Evolutionary conservation across 257 asterid genomes (phyloP).

Genomic region (Plectranthus barbatus): DNA sequence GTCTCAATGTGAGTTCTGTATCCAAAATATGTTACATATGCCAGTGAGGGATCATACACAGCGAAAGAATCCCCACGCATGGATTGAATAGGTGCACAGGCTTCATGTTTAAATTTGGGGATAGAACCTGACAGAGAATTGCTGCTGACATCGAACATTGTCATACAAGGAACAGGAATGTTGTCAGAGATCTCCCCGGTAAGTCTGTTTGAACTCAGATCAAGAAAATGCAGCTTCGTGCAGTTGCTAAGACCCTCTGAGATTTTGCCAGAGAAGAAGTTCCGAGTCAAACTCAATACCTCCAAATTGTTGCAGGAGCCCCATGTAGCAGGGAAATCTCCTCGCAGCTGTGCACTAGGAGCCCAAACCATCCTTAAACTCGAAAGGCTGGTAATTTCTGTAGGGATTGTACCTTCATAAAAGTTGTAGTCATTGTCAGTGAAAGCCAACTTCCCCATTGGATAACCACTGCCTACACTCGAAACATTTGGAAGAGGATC

Average conservation of each 20-base stretch:
- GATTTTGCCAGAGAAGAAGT: conserved; percentile 47
- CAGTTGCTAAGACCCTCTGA: conserved; percentile 47
- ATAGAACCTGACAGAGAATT: conserved; percentile 65
- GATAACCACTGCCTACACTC: conserved; percentile 25
- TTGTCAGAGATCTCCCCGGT: conserved; percentile 50
- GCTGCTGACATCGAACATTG: conserved; percentile 65
- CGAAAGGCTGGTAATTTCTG: conserved; percentile 36
- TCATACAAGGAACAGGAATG: conserved; percentile 86
- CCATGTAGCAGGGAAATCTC: conserved; percentile 61
- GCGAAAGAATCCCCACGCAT: conserved; percentile 3
- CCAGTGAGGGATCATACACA: conserved; percentile 40
- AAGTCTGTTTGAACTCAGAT: conserved; percentile 64
- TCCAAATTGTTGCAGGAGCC: conserved; percentile 64
- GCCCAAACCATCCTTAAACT: conserved; percentile 90
- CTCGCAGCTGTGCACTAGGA: conserved; percentile 66
- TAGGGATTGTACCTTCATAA: conserved; percentile 62
- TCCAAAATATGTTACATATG: conserved; percentile 45
- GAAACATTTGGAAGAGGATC: conserved; percentile 62
- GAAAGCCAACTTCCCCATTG: conserved; percentile 24
- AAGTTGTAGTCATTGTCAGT: conserved; percentile 64
- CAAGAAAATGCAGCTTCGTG: conserved; percentile 66
- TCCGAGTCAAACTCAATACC: conserved; percentile 68
- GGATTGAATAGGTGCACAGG: conserved; percentile 36
- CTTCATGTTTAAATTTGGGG: conserved; percentile 42
- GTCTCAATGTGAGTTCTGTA: conserved; percentile 30